Percentiles rank a stretch among this genome's conserved stretches.
Evolutionary conservation across 2,329 filamentous ascomycete species (phyloP).

Genomic region (Neofusicoccum ribis): DNA sequence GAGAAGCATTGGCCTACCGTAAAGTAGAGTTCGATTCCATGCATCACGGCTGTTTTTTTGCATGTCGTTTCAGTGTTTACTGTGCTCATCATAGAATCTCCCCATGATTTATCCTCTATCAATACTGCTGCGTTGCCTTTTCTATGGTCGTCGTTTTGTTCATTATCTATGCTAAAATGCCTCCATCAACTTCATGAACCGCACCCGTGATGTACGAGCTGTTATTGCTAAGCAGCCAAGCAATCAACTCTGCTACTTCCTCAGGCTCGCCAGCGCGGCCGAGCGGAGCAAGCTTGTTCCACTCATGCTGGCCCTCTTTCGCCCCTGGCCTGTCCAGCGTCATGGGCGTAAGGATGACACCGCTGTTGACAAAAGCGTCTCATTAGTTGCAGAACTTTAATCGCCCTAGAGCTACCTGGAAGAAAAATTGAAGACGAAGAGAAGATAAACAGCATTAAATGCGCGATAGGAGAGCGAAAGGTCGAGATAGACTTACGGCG

Average conservation of each 20-base stretch:
- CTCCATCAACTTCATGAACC: constrained; percentile 50
- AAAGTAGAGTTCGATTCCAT: too few relatives aligned
- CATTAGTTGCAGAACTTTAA: too few relatives aligned
- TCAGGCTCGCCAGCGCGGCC: constrained; percentile 30
- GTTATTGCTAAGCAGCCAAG: constrained; percentile 50
- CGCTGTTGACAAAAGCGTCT: background rate
- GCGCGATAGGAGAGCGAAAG: background rate
- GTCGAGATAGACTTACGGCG: constrained; percentile 31
- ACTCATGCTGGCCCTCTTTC: constrained; percentile 25
- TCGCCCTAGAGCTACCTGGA: too few relatives aligned
- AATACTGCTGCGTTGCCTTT: too few relatives aligned
- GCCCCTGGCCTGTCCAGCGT: constrained; percentile 31
- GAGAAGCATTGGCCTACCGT: background rate
- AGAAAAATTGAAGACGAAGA: too few relatives aligned
- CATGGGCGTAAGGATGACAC: background rate
- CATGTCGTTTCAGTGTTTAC: too few relatives aligned
- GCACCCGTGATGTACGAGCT: constrained; percentile 50
- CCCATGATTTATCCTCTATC: too few relatives aligned
- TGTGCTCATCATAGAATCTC: too few relatives aligned
- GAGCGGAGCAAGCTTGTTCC: constrained; percentile 29
- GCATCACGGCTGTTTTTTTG: too few relatives aligned
- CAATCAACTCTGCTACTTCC: constrained; percentile 47
- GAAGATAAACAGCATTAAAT: too few relatives aligned
- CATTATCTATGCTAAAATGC: constrained; percentile 36
- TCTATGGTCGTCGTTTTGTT: too few relatives aligned